Conservation (phyloP, 1,139 yeast species). For the Yamadazyma atmosphaerica region DNA sequence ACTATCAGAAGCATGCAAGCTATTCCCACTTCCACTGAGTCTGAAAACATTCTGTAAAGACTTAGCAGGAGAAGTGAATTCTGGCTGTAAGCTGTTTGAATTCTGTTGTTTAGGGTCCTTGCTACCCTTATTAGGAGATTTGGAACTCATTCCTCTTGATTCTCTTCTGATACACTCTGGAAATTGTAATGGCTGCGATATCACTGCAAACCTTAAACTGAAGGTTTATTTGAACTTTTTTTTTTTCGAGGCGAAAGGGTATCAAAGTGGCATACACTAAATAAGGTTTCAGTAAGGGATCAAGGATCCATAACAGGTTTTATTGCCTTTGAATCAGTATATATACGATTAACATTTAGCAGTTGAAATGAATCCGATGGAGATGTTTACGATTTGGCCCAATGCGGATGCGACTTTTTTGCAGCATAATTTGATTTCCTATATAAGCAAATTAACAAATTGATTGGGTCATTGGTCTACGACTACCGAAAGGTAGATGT, state of each 20-base stretch:
- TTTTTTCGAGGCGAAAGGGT: no score
- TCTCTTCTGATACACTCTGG: background rate
- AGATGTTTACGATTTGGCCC: conserved; percentile 1
- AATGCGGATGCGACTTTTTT: conserved; percentile 4
- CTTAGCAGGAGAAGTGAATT: conserved; percentile 28
- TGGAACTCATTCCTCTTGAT: background rate
- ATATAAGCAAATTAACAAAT: background rate
- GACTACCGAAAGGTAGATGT: no score
- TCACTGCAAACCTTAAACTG: background rate
- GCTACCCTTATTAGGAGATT: background rate
- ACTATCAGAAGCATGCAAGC: background rate
- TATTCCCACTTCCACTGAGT: conserved; percentile 1
- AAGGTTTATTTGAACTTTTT: background rate
- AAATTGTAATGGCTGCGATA: background rate
- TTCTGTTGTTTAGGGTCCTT: background rate
- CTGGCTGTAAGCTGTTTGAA: conserved; percentile 5
- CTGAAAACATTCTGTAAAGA: conserved; percentile 25
- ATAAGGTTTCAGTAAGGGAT: no score
- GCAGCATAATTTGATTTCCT: conserved; percentile 4
- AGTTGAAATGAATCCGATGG: background rate
- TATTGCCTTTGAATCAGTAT: background rate
- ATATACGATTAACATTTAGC: background rate
- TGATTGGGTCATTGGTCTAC: background rate
- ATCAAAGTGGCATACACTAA: no score
- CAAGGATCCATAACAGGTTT: background rate